Evolutionary conservation across 345 rosid species (phyloP).

Genomic region (Gossypium herbaceum): DNA sequence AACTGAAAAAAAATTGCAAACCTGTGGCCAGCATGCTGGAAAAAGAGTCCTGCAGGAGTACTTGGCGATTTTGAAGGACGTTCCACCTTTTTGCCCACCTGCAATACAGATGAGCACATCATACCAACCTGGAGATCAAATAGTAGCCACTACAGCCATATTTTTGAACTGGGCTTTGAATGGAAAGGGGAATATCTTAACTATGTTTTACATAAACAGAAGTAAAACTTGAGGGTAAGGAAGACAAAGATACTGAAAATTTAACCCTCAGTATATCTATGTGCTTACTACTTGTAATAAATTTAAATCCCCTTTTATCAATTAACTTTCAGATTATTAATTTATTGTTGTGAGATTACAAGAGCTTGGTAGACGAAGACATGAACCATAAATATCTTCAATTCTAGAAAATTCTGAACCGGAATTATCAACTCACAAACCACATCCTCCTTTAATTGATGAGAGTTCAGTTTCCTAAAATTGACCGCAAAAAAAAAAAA

Average conservation of each 20-base stretch:
- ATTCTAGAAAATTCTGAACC: not conserved
- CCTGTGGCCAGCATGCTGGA: constrained; percentile 85
- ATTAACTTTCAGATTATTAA: not conserved
- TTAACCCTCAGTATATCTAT: not conserved
- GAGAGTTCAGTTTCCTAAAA: not conserved
- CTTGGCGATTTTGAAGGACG: constrained; percentile 30
- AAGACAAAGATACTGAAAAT: not conserved
- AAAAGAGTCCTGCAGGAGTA: constrained; percentile 59
- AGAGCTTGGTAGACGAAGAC: not conserved
- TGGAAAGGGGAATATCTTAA: not conserved
- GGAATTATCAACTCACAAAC: not conserved
- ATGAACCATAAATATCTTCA: not conserved
- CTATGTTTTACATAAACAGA: not conserved
- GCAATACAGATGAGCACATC: not conserved
- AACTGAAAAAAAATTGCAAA: constrained; percentile 10
- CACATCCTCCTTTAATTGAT: not conserved
- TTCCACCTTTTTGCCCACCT: constrained; percentile 51
- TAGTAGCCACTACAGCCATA: not conserved
- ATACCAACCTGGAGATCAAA: not conserved
- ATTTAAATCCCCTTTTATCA: too few relatives aligned
- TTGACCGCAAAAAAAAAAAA: not conserved
- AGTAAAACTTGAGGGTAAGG: not conserved
- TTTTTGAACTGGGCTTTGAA: not conserved
- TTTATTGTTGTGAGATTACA: not conserved
- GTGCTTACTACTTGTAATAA: not conserved